Evolutionary conservation across 805 yeast species (phyloP), one percentile per base, ranked within the genome.

Genomic region (Kodamaea laetipori): DNA sequence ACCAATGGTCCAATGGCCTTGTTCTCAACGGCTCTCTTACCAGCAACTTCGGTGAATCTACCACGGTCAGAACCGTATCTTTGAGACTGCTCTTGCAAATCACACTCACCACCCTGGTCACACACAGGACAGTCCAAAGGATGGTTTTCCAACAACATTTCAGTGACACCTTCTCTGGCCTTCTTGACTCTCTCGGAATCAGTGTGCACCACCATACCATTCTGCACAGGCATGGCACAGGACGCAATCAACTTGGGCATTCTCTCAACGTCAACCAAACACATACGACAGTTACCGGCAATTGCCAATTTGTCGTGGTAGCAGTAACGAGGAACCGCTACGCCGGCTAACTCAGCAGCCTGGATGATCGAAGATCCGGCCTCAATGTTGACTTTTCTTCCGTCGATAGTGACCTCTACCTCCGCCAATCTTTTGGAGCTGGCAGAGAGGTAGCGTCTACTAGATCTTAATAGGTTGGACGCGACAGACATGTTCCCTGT

Each of bases 71-170:
- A 69, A 47, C 96, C 96, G 61, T 85, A 85, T 62, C 94, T 78
- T 60, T 82, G 71, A 13, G 88, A 74, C 72, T 87, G 96, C 61
- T 88, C 96, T 71, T 88, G 96, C 55, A 87, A 76, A 63, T 87
- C 96, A 73, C 96, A 87, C 66, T 87, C 96, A 52, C 96, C 96
- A 68, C 95, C 96, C 69, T 87, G 96, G 69, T 87, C 96, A 67
- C 96, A 87, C 44, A 87, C 84, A 17, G 95, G 96, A 69, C 95
- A 87, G 71, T 88, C 96, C 60, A 87, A 76, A 16, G 96, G 96
- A 71, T 87, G 96, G 74, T 88, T 88, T 54, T 87, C 88, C 51
- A 87, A 76, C 49, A 87, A 70, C 82, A 87, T 85, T 68, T 88
- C 96, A 34, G 95, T 88, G 55, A 87, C 94, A 62, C 92, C 92